Conservation (phyloP, 768 basidiomycete species). For the Paxillus rubicundulus region DNA sequence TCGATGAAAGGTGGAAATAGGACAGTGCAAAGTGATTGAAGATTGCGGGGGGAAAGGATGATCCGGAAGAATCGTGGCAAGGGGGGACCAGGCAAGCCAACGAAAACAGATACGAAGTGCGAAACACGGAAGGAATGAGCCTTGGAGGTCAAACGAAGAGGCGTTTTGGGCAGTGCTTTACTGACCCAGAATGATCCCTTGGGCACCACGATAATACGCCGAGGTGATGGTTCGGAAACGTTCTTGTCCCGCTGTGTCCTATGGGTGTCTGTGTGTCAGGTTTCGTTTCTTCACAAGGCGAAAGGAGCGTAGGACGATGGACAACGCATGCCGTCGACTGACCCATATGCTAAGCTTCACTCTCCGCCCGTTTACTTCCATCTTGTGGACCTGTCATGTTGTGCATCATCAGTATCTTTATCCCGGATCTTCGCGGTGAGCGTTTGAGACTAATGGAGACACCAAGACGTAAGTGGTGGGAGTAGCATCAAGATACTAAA, state of each 20-base stretch:
- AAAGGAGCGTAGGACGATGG: neutral
- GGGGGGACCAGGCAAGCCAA: neutral
- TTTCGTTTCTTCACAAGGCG: neutral
- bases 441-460: neutral
- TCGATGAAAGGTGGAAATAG: neutral
- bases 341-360: conserved; percentile 98
- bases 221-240: conserved; percentile 94
- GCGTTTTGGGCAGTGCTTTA: neutral
- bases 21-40: too few relatives aligned
- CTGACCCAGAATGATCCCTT: conserved; percentile 74
- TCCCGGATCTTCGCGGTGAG: too few relatives aligned
- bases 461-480: neutral
- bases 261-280: neutral
- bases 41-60: neutral
- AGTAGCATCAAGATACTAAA: too few relatives aligned
- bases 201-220: conserved; percentile 90
- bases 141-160: neutral
- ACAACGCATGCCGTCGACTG: conserved; percentile 24
- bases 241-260: conserved; percentile 98
- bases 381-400: conserved; percentile 70
- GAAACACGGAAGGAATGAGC: too few relatives aligned
- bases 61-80: neutral
- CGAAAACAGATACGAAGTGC: too few relatives aligned
- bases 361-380: conserved; percentile 78
- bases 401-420: neutral